Conservation (phyloP, 2,329 filamentous ascomycete genomes). For the Fusarium drepaniforme region DNA sequence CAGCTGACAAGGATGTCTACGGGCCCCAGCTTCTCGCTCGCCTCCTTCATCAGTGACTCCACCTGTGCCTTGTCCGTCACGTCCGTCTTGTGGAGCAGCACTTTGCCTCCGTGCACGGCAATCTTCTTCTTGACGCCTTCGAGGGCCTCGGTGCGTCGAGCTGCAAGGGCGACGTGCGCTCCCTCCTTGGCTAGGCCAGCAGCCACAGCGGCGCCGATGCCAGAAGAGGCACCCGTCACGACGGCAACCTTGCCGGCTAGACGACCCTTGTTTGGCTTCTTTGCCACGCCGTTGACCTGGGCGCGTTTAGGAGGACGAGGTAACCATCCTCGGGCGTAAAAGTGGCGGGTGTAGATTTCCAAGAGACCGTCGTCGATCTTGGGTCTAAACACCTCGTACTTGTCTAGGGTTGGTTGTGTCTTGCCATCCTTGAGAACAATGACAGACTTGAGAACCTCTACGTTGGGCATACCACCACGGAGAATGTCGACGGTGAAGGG, state of each 20-base stretch:
- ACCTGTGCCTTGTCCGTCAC: slow-evolving; percentile 77
- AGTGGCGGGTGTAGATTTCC: slow-evolving; percentile 83
- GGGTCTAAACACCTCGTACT: slow-evolving; percentile 69
- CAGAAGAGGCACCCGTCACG: slow-evolving; percentile 83
- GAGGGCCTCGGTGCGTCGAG: slow-evolving; percentile 76
- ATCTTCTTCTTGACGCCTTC: slow-evolving; percentile 75
- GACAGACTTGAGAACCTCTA: slow-evolving; percentile 77
- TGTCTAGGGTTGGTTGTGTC: slow-evolving; percentile 70
- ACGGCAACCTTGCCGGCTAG: slow-evolving; percentile 78
- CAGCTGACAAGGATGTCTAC: slow-evolving; percentile 85
- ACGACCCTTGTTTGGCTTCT: slow-evolving; percentile 61
- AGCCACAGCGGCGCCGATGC: slow-evolving; percentile 82
- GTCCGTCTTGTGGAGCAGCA: slow-evolving; percentile 78
- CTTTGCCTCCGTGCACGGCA: slow-evolving; percentile 68
- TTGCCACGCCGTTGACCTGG: slow-evolving; percentile 42
- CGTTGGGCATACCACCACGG: slow-evolving; percentile 82
- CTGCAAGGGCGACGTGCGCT: slow-evolving; percentile 78
- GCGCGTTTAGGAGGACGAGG: slow-evolving; percentile 69
- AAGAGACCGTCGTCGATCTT: slow-evolving; percentile 78
- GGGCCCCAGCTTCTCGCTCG: slow-evolving; percentile 73
- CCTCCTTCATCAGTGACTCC: slow-evolving; percentile 71
- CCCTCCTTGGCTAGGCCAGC: slow-evolving; percentile 77
- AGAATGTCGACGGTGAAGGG: slow-evolving; percentile 84
- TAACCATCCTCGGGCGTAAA: slow-evolving; percentile 84
- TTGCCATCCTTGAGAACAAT: slow-evolving; percentile 79